Evolutionary conservation across 1,284 basidiomycete genomes (phyloP), one percentile per base, ranked within the genome.

Genomic region (Rugosomyces carneus): DNA sequence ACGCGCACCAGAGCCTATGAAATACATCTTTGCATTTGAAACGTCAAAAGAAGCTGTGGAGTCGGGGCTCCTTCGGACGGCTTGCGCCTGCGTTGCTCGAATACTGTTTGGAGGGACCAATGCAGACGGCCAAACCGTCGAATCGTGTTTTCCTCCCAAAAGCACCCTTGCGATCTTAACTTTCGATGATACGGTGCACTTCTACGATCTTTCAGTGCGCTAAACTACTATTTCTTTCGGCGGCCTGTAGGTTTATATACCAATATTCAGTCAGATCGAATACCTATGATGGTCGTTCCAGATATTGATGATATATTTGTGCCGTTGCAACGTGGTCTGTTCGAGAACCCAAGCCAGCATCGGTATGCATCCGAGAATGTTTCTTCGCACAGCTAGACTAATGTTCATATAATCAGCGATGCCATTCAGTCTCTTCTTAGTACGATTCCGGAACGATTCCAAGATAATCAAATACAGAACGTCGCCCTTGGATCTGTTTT

Each of bases 281-380:
- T 84, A 1, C 76, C 81, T 42, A 89, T 96, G 75, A 72, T 95
- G 34, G 80, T 99, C 35, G 80, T 98, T 5, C 72, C 89, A 0
- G 96, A 99, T 60, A 70, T 98, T 27, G 81, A 94, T 19, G 96
- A 99, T 56, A 84, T 93, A 21, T 99, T 95, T 63, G 68, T 91
- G 1, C 96, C 96, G 0, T 67, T 94, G 27, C 74, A 72, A 27
- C 70, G 75, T 9, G 87, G 86, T 1, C 72, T 96, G 37, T 87
- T 98, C 49, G 93, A 88, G 5, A 80, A 93, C 54, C 86, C 92
- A 0, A 60, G 64, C 49, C 77, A 84, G 48, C 85, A 81, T 36
- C 75, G 80, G 86, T 89, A 56, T 49, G 73, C 58, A 32, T 41
- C 37, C 34, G 15, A 35, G 15, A 37, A 20, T n/a, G 32, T 5